Conservation (phyloP, 2,329 filamentous ascomycete species). For the Chlorencoelia australis region DNA sequence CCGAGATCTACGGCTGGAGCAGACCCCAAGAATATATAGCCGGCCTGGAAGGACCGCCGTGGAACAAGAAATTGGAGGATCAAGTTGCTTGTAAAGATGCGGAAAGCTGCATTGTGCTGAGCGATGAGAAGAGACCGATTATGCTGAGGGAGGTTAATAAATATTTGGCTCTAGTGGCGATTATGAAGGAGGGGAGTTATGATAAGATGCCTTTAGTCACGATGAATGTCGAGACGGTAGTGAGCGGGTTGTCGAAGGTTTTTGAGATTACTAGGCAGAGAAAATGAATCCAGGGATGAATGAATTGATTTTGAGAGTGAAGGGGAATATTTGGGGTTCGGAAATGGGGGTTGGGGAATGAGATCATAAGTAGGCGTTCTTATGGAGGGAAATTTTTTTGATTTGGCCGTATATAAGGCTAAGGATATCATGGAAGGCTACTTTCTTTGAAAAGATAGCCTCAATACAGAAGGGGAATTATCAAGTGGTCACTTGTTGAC, state of each 20-base stretch:
- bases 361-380: too few relatives aligned
- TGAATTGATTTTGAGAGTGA: background rate
- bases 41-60: constrained; percentile 47
- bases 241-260: constrained; percentile 68
- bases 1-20: constrained; percentile 83
- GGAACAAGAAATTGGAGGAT: constrained; percentile 52
- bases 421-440: too few relatives aligned
- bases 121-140: constrained; percentile 50
- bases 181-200: constrained; percentile 78
- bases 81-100: constrained; percentile 56
- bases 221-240: constrained; percentile 77
- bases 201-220: constrained; percentile 78
- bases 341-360: too few relatives aligned
- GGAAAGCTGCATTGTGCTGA: constrained; percentile 58
- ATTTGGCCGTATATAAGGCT: too few relatives aligned
- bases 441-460: too few relatives aligned
- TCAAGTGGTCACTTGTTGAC: too few relatives aligned
- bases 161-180: constrained; percentile 72
- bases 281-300: too few relatives aligned
- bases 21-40: constrained; percentile 45
- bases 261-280: constrained; percentile 61
- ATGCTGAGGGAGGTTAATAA: constrained; percentile 61
- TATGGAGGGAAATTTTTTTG: too few relatives aligned
- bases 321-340: too few relatives aligned
- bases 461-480: too few relatives aligned